phyloP scores from a whole-genome alignment of 495 filamentous ascomycete species.

The Podospora bellae-mahoneyi region DNA sequence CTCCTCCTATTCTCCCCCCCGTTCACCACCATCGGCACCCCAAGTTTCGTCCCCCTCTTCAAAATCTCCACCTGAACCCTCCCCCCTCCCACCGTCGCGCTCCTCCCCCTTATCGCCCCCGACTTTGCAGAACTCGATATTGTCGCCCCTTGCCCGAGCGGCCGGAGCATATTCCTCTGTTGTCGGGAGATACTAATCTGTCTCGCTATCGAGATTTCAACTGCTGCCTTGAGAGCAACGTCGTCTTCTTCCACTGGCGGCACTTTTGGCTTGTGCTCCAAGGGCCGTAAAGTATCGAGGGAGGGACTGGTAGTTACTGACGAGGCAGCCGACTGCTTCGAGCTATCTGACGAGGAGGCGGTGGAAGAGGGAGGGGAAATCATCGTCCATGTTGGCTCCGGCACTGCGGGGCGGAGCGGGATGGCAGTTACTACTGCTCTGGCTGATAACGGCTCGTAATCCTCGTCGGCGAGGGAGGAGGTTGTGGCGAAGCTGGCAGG shows the following conservation, averaged over 20 bases:
- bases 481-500: constrained; percentile 30
- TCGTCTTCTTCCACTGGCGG: constrained; percentile 33
- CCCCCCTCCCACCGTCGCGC: constrained; percentile 6
- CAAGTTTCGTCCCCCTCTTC: constrained; percentile 34
- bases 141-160: constrained; percentile 21
- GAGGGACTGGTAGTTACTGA: constrained; percentile 30
- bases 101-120: constrained; percentile 1
- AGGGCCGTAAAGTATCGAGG: constrained; percentile 18
- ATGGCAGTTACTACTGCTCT: background rate
- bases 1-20: constrained; percentile 35
- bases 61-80: constrained; percentile 10
- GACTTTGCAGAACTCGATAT: background rate
- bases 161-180: constrained; percentile 49
- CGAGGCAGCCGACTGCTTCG: constrained; percentile 19
- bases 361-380: constrained; percentile 37
- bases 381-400: constrained; percentile 53
- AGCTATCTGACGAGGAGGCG: constrained; percentile 27
- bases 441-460: constrained; percentile 24
- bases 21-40: constrained; percentile 38
- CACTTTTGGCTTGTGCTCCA: background rate
- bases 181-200: constrained; percentile 57
- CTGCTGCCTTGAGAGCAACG: constrained; percentile 42
- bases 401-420: constrained; percentile 31
- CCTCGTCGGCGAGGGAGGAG: constrained; percentile 4
- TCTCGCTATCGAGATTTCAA: constrained; percentile 57